Evolutionary conservation across 768 basidiomycete species (phyloP), one percentile per base, ranked within the genome.

Genomic region (Rhodosporidiobolus odoratus): DNA sequence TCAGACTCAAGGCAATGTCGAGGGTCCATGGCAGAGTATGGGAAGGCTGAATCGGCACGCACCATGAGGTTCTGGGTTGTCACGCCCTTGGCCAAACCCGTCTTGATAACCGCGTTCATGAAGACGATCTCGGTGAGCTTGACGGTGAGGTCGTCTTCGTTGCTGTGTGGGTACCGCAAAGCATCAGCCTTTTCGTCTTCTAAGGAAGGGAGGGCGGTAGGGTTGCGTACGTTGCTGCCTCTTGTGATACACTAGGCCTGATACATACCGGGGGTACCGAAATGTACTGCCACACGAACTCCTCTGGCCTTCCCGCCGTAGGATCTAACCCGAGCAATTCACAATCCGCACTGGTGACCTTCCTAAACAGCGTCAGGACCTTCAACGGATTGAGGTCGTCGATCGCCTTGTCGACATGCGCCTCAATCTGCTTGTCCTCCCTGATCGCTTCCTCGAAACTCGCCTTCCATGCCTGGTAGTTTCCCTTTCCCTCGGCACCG

Each of bases 231-330:
- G 82, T 83, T 47, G 95, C 95, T 9, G 92, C 93, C 76, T 99
- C 96, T 80, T 98, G 96, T 0, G 91, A 89, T 2, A 99, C 96
- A 5, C 93, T 96, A 0, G 96, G 96, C 56, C 96, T 87, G 65
- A 99, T 99, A 78, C 92, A 94, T 27, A 96, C 92, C 0, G 96
- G 96, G 48, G 96, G 96, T 38, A 99, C 96, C 32, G 93, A 95
- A 21, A 99, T 86, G 79, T 97, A 99, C 80, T 98, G 95, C 95
- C 96, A 99, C 61, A 99, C 86, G 76, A 92, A 96, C 79, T 97
- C 90, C 81, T 99, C 96, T 16, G 96, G 96, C 62, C 96, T 82
- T 57, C 95, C 94, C 77, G 87, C 88, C 21, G 85, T 85, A 2
- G 96, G 96, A 66, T 90, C 87, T 67, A 98, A 80, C 3, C 96